phyloP scores from a whole-genome alignment of 2,329 filamentous ascomycete genomes.

The Aspergillus sp. region DNA sequence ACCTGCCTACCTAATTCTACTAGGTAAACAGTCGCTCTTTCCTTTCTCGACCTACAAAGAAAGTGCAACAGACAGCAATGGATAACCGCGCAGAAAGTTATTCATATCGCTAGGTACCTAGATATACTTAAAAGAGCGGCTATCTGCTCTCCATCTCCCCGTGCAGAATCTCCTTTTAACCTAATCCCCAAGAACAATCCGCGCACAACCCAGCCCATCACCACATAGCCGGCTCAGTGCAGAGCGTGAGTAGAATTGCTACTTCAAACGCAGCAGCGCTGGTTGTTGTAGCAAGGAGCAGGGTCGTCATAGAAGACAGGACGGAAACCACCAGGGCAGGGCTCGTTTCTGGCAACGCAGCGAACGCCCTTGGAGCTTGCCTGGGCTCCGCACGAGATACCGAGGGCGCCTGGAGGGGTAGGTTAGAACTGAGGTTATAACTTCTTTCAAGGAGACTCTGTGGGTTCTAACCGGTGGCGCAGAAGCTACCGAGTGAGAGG shows the following conservation, averaged over 20 bases:
- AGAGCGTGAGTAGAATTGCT: not conserved
- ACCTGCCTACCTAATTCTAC: too few relatives aligned
- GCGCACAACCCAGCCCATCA: not conserved
- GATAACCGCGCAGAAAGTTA: too few relatives aligned
- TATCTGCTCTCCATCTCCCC: not conserved
- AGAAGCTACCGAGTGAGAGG: not conserved
- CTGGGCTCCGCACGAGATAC: not conserved
- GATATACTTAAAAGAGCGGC: too few relatives aligned
- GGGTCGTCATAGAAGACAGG: not conserved
- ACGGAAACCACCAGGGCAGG: not conserved
- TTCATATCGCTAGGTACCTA: too few relatives aligned
- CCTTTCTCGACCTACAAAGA: too few relatives aligned
- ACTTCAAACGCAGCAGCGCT: not conserved
- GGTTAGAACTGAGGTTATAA: not conserved
- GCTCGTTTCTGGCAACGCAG: not conserved
- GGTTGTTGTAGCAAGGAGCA: not conserved
- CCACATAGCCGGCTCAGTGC: not conserved
- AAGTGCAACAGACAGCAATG: too few relatives aligned
- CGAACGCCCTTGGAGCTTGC: not conserved
- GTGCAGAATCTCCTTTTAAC: not conserved
- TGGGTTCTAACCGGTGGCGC: not conserved
- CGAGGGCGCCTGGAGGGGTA: not conserved
- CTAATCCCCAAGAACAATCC: not conserved
- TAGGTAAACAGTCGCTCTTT: too few relatives aligned
- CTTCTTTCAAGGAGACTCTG: not conserved